Evolutionary conservation across 176 grass and related monocot genomes (phyloP).

Genomic region (Lolium rigidum): DNA sequence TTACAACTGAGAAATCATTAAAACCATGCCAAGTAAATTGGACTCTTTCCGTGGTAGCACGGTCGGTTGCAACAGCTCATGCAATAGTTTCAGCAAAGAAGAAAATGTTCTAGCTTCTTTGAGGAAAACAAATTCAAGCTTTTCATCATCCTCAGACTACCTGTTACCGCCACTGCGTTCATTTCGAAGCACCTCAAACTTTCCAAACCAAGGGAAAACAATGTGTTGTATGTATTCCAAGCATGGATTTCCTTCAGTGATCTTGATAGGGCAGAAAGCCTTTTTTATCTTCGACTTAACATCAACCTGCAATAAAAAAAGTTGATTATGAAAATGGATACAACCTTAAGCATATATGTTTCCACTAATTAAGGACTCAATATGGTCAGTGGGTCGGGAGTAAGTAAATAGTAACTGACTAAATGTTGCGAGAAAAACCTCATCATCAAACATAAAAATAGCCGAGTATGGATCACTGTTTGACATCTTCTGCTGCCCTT

Average conservation of each 20-base stretch:
- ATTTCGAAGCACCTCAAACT: constrained; percentile 69
- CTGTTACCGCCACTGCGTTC: constrained; percentile 74
- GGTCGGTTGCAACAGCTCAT: background rate
- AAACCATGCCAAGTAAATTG: background rate
- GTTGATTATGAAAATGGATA: background rate
- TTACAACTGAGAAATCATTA: background rate
- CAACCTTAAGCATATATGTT: background rate
- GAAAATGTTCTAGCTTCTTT: constrained; percentile 9
- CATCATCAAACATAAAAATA: constrained; percentile 90
- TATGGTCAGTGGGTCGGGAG: background rate
- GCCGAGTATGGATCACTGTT: constrained; percentile 59
- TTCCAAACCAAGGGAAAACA: constrained; percentile 73
- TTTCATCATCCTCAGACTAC: constrained; percentile 18
- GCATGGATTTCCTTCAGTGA: constrained; percentile 80
- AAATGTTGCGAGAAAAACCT: constrained; percentile 36
- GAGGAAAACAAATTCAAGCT: no score
- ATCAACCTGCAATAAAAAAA: constrained; percentile 51
- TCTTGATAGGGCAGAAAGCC: constrained; percentile 57
- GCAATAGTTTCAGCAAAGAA: background rate
- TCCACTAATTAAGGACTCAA: background rate
- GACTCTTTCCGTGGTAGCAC: no score
- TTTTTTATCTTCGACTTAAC: constrained; percentile 90
- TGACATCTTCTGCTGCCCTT: constrained; percentile 87
- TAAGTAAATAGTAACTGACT: no score
- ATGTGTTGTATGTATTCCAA: constrained; percentile 85